phyloP scores from a whole-genome alignment of 2,329 filamentous ascomycete species.

The Neofusicoccum sp. region DNA sequence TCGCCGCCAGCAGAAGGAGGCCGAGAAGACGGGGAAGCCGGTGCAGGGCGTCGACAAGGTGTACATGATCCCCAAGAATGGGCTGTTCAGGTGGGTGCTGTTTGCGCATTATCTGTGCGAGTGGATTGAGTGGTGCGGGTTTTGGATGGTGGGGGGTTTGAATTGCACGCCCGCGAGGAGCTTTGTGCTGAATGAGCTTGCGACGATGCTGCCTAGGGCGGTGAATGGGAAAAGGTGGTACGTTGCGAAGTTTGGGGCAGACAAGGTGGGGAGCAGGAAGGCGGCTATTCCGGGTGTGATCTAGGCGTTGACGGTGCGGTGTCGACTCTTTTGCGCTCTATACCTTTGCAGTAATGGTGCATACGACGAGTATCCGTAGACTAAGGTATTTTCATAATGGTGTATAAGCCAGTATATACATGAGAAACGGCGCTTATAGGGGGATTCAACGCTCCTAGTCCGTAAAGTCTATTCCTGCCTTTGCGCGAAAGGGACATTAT shows the following conservation, averaged over 20 bases:
- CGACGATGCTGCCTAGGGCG: conserved; percentile 88
- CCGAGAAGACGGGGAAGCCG: conserved; percentile 48
- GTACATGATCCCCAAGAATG: conserved; percentile 83
- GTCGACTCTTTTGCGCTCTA: background rate
- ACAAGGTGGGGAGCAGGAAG: conserved; percentile 74
- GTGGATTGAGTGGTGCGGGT: conserved; percentile 95
- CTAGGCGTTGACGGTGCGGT: conserved; percentile 25
- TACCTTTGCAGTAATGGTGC: background rate
- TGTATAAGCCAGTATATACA: background rate
- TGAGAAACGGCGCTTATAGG: background rate
- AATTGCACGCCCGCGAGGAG: conserved; percentile 72
- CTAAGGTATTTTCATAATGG: background rate
- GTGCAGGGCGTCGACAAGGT: conserved; percentile 69
- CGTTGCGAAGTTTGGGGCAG: conserved; percentile 79
- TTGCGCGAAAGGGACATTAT: background rate
- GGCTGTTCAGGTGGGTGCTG: conserved; percentile 79
- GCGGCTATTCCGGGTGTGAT: conserved; percentile 68
- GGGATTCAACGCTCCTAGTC: background rate
- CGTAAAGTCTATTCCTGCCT: background rate
- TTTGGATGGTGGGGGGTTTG: conserved; percentile 72
- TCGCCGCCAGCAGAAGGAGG: conserved; percentile 57
- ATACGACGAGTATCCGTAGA: background rate
- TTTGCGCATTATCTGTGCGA: conserved; percentile 96
- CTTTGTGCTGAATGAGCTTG: conserved; percentile 84
- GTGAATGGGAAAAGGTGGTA: conserved; percentile 86